Evolutionary conservation across 2,329 filamentous ascomycete species (phyloP).

Genomic region (Venturia pyrina): DNA sequence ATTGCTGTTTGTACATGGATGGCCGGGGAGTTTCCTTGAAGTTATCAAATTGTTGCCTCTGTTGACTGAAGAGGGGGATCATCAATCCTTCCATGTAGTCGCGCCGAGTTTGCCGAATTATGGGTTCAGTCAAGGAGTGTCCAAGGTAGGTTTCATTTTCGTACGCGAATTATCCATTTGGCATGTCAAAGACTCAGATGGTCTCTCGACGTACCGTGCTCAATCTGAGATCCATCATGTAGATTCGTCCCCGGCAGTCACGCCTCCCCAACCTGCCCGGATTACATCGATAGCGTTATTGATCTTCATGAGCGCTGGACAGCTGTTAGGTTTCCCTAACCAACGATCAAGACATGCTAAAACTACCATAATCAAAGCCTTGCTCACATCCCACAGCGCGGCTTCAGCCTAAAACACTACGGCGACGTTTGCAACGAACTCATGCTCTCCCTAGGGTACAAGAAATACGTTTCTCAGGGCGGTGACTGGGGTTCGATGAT

Average conservation of each 20-base stretch:
- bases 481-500: constrained; percentile 64
- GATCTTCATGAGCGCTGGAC: no score
- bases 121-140: constrained; percentile 41
- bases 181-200: not conserved
- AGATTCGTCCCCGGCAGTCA: no score
- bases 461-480: constrained; percentile 49
- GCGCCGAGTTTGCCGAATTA: constrained; percentile 47
- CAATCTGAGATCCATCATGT: no score
- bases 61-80: constrained; percentile 20
- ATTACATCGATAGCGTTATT: no score
- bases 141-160: constrained; percentile 33
- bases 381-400: not conserved
- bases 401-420: constrained; percentile 49
- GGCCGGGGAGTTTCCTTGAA: constrained; percentile 61
- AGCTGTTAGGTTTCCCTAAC: no score
- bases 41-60: constrained; percentile 50
- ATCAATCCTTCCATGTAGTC: constrained; percentile 40
- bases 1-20: constrained; percentile 58
- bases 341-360: no score
- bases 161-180: not conserved
- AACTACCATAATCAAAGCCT: not conserved
- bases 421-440: constrained; percentile 56
- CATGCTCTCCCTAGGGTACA: constrained; percentile 59
- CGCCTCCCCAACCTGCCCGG: no score
- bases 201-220: no score